phyloP scores from a whole-genome alignment of 1,284 basidiomycete species.

The Apiotrichum siamense region DNA sequence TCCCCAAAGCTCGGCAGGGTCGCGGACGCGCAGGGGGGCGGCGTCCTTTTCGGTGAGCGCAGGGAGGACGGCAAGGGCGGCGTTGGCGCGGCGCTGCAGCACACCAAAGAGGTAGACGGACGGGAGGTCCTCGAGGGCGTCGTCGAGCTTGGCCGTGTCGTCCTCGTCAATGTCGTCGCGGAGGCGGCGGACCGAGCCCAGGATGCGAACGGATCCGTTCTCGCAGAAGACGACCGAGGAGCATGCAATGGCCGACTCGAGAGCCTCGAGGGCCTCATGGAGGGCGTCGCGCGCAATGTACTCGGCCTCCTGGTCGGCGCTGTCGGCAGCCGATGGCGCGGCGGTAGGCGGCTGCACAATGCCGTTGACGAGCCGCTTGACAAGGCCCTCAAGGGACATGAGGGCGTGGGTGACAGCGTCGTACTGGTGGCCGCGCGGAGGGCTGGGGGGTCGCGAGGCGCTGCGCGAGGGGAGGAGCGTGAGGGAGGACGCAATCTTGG shows the following conservation, averaged over 20 bases:
- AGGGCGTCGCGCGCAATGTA: slow-evolving; percentile 47
- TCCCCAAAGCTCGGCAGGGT: slow-evolving; percentile 42
- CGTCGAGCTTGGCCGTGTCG: slow-evolving; percentile 41
- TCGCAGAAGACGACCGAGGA: slow-evolving; percentile 34
- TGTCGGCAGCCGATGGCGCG: slow-evolving; percentile 21
- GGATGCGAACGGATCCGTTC: slow-evolving; percentile 20
- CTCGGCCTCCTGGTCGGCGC: slow-evolving; percentile 36
- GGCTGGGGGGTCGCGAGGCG: slow-evolving; percentile 42
- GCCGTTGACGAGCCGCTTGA: slow-evolving; percentile 41
- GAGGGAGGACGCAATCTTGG: slow-evolving; percentile 34
- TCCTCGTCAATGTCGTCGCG: slow-evolving; percentile 41
- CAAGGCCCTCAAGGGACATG: slow-evolving; percentile 44
- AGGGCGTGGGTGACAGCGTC: slow-evolving; percentile 42
- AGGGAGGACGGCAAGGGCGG: slow-evolving; percentile 16
- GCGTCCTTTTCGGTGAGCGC: slow-evolving; percentile 9
- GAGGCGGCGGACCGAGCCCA: slow-evolving; percentile 27
- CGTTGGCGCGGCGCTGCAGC: slow-evolving; percentile 38
- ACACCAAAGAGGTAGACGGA: slow-evolving; percentile 42
- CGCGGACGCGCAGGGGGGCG: slow-evolving; percentile 19
- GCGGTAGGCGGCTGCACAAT: slow-evolving; percentile 42
- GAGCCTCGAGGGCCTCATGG: slow-evolving; percentile 45
- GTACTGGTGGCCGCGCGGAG: slow-evolving; percentile 28
- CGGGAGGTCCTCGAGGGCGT: slow-evolving; percentile 48
- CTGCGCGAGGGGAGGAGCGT: slow-evolving; percentile 36
- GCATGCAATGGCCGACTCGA: slow-evolving; percentile 41